phyloP scores from a whole-genome alignment of 257 asterid species.

The Petunia secreta region DNA sequence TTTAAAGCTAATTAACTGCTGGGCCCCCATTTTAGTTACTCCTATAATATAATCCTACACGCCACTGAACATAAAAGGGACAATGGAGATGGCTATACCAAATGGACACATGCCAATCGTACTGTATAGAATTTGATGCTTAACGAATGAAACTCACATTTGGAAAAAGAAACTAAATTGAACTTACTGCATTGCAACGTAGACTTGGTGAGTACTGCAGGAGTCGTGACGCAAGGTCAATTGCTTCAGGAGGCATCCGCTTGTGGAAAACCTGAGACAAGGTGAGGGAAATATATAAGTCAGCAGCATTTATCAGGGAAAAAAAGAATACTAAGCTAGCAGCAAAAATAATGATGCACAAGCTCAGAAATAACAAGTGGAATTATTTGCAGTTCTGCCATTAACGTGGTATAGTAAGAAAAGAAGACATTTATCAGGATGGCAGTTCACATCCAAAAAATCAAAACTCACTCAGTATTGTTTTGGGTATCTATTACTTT shows the following conservation, averaged over 20 bases:
- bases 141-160: not conserved
- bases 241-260: constrained; percentile 98
- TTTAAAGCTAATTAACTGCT: no score
- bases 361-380: not conserved
- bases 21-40: no score
- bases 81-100: not conserved
- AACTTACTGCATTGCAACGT: constrained; percentile 93
- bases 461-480: not conserved
- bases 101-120: not conserved
- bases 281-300: no score
- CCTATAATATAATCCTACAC: no score
- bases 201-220: constrained; percentile 96
- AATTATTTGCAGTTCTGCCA: not conserved
- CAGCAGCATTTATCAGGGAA: no score
- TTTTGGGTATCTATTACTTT: not conserved
- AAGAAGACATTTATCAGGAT: not conserved
- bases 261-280: constrained; percentile 78
- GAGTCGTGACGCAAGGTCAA: constrained; percentile 91
- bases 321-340: not conserved
- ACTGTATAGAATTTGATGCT: not conserved
- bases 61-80: not conserved
- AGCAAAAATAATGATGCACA: not conserved
- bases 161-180: constrained; percentile 5
- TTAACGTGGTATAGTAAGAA: not conserved
- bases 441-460: constrained; percentile 11